A percentile compares a stretch with the other conserved stretches of the same genome.
These are phyloP conservation scores for Arabidopsis hybrid DNA, from an alignment of 441 rosid genomes.

Conservation along the genomic window DNA sequence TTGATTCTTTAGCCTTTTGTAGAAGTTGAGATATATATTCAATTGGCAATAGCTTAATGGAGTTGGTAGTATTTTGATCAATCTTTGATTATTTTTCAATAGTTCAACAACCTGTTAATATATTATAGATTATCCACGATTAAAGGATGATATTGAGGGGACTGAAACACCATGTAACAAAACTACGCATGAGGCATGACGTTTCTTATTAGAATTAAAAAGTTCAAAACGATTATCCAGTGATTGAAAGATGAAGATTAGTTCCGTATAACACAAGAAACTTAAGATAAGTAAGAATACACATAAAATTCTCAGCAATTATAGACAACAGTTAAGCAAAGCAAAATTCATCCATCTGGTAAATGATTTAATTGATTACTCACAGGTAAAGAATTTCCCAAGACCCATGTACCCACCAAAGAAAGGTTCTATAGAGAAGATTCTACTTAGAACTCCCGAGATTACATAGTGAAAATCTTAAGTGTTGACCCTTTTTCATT, in stretches of 20 bases:
- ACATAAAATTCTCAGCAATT: conserved; percentile 10
- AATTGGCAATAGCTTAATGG: neutral
- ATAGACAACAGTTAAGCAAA: conserved; percentile 27
- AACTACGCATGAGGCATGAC: neutral
- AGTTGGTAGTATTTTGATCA: neutral
- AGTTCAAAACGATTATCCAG: neutral
- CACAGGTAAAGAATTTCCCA: conserved; percentile 30
- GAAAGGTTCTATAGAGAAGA: conserved; percentile 23
- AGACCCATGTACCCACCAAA: conserved; percentile 15
- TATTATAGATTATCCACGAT: neutral
- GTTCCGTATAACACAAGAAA: conserved; percentile 25
- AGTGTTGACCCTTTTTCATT: neutral
- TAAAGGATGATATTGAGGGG: neutral
- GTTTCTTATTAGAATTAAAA: neutral
- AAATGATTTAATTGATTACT: conserved; percentile 33
- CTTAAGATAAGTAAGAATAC: neutral
- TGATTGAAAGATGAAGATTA: neutral
- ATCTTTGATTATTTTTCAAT: neutral
- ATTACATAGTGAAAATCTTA: conserved; percentile 18
- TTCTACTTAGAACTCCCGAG: conserved; percentile 4
- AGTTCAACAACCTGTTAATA: neutral
- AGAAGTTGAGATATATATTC: neutral
- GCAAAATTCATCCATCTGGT: conserved; percentile 30
- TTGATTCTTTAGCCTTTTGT: neutral
- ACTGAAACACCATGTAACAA: neutral